Base-by-base conservation (phyloP, 2,329 filamentous ascomycete species). In the Aureobasidium sp. region DNA sequence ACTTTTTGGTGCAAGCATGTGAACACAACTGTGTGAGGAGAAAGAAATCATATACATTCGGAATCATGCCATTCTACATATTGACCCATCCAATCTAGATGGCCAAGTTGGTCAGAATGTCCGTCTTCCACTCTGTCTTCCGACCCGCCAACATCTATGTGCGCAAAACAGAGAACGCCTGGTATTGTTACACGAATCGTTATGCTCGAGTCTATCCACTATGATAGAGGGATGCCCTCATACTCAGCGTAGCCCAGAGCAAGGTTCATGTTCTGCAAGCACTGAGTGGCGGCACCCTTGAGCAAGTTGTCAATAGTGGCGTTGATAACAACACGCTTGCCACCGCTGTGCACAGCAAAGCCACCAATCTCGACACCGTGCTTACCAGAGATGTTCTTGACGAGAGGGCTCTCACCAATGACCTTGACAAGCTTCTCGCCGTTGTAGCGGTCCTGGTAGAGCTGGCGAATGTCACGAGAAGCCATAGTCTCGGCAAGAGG, bases 371-470 rank as follows among this genome's bases (percentile, higher is more conserved):
- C 92, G 4, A 96, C 88, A 26, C 90, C 88, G 73, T 97, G 93
- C 78, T 88, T 90, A 66, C 88, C 86, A 68, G 84, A 84, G 70
- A 97, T 97, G 68, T 86, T 80, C 78, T 92, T 95, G 62, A 97
- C 93, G 12, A 87, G 79, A 3, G 93, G 94, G 0, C 89, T 84
- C 75, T 97, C 93, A 60, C 93, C 93, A 5, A 90, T 84, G 24
- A 97, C 85, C 82, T 94, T 96, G 73, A 99, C 87, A 17, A 99
- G 86, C 78, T 92, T 93, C 82, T 97, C 94, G 56, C 92, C 92
- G 6, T 93, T 93, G 71, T 96, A 99, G 27, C 93, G 85, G 70
- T 97, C 93, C 77, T 97, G 93, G 81, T 96, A 99, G 63, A 97
- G 80, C 71, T 96, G 90, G 65, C 94, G 86, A 68, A 99, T 91